Conservation (phyloP, 495 filamentous ascomycete species). For the Aspergillus coremiiformis region DNA sequence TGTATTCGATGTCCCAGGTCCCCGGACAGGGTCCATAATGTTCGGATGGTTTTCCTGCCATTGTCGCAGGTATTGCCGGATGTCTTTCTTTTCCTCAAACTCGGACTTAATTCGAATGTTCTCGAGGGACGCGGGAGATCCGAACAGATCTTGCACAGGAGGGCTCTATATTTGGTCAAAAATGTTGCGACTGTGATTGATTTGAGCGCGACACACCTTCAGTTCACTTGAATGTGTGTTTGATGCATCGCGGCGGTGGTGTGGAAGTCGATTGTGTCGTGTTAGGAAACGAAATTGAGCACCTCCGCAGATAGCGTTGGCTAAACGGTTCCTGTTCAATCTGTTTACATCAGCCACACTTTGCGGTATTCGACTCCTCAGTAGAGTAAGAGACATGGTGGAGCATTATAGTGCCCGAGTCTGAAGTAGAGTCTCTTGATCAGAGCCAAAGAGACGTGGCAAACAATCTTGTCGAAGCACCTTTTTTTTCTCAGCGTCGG, state of each 20-base stretch:
- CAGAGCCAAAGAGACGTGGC: not conserved
- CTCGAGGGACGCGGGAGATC: slow-evolving; percentile 11
- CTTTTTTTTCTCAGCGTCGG: slow-evolving; percentile 2
- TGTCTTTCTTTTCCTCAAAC: slow-evolving; percentile 32
- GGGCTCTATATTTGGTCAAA: slow-evolving; percentile 1
- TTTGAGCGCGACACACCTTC: slow-evolving; percentile 7
- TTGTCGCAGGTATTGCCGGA: slow-evolving; percentile 45
- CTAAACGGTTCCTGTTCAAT: not conserved
- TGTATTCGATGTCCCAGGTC: slow-evolving; percentile 13
- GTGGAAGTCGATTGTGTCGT: not conserved
- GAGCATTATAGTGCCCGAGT: slow-evolving; percentile 8
- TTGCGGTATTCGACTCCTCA: slow-evolving; percentile 19
- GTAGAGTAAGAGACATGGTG: slow-evolving; percentile 22
- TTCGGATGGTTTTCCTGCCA: slow-evolving; percentile 42
- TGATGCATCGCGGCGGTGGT: not conserved
- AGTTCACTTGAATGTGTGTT: slow-evolving; percentile 4
- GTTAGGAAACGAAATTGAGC: slow-evolving; percentile 1
- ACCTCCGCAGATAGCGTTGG: not conserved
- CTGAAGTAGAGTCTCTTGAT: not conserved
- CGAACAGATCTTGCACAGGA: slow-evolving; percentile 10
- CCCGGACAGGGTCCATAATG: slow-evolving; percentile 29
- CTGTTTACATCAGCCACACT: slow-evolving; percentile 9
- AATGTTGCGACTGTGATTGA: not conserved
- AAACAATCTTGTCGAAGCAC: not conserved
- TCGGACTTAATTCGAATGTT: slow-evolving; percentile 27